Base-by-base conservation (phyloP, 2,329 filamentous ascomycete species). In the Colletotrichum orchidophilum region DNA sequence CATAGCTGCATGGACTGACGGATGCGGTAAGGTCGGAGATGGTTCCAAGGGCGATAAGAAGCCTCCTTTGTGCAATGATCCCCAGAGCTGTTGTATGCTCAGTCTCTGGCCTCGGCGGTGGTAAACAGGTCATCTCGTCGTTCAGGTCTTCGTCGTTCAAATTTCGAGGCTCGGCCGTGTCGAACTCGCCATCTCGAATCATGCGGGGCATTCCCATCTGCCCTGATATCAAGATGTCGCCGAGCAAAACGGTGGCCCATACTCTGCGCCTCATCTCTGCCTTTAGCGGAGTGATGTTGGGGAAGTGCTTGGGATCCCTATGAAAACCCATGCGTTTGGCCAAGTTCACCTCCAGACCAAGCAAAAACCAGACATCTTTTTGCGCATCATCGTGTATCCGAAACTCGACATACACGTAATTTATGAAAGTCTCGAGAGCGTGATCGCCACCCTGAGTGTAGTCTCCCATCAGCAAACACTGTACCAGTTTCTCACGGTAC, bases 191-290 rank as follows among this genome's bases (percentile, higher is more conserved):
- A 6, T 81, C 77, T 5, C 80, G 79, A 12, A 86, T 79, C 75
- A 86, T 81, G 2, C 81, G 79, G 1, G 85, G 85, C 24, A 87
- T 74, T 1, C 85, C 85, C 68, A 86, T 79, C 59, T 86, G 84
- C 13, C 82, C 80, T 0, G 83, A 85, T 4, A 85, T 79, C 0
- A 82, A 73, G 2, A 84, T 75, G 54, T 87, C 85, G 3, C 83
- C 75, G 63, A 83, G 80, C 18, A 80, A 75, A 4, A 85, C 75
- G 0, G 80, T 77, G 7, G 80, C 77, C 84, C 85, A 87, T 0
- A 82, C 73, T 1, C 85, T 77, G 33, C 83, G 77, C 24, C 85
- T 78, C 83, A 87, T 87, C 73, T 87, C 85, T 2, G 80, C 79
- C 0, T 81, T 73, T 42, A 86, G 84, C 0, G 78, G 76, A 0